Evolutionary conservation across 345 rosid species (phyloP).

Genomic region (Microthlaspi erraticum): DNA sequence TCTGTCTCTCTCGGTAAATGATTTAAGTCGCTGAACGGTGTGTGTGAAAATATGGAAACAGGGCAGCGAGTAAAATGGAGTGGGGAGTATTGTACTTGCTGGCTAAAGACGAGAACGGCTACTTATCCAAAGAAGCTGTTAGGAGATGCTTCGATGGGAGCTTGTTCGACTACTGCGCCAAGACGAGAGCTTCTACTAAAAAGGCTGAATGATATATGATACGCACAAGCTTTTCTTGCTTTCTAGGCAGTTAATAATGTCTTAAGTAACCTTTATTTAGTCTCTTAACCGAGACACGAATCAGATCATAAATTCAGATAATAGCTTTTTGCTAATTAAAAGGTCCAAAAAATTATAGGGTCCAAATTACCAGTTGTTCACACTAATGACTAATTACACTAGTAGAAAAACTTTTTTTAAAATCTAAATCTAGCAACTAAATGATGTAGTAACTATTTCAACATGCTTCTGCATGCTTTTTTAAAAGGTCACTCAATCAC

Average conservation of each 20-base stretch:
- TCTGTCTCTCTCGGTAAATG: not conserved
- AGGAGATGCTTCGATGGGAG: conserved; percentile 71
- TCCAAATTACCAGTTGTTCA: too few species aligned
- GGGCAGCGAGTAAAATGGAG: conserved; percentile 59
- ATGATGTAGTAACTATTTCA: too few species aligned
- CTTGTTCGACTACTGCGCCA: conserved; percentile 66
- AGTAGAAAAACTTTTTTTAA: too few species aligned
- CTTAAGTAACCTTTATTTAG: conserved; percentile 25
- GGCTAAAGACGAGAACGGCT: conserved; percentile 65
- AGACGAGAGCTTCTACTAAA: conserved; percentile 35
- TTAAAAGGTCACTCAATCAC: too few species aligned
- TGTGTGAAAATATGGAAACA: conserved; percentile 32
- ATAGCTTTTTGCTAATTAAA: conserved; percentile 3
- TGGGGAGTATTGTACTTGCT: conserved; percentile 59
- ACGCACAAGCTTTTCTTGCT: conserved; percentile 1
- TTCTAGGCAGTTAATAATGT: not conserved
- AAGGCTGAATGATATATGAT: conserved; percentile 36
- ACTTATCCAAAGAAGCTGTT: conserved; percentile 64
- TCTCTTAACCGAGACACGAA: conserved; percentile 7
- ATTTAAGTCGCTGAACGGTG: not conserved
- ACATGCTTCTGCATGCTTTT: too few species aligned
- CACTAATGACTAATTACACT: too few species aligned
- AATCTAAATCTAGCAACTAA: too few species aligned
- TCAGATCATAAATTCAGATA: not conserved
- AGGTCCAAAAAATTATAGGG: too few species aligned